Base-by-base conservation (phyloP, 176 grass and related monocot genomes). In the Ananas comosus region DNA sequence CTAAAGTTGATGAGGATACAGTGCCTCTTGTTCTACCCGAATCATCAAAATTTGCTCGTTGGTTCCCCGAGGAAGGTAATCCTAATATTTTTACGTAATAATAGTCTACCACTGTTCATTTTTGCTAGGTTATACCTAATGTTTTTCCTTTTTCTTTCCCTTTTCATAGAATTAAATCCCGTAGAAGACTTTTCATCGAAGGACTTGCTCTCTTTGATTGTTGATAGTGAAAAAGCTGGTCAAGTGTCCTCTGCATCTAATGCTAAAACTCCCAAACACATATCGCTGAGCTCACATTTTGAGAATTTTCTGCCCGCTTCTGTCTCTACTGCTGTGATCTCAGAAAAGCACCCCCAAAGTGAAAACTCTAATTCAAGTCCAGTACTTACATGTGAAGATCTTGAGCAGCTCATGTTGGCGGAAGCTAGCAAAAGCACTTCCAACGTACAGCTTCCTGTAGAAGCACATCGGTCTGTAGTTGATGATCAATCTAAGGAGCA, bases 31-130 rank as follows among this genome's bases (percentile, higher is more conserved):
- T 74, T 66, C 50, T 88, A 64, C 58, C 87, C 74, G 95, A 94
- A 94, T 86, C 90, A 67, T 99, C 95, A 50, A 99, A 99, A 77
- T 99, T 99, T 73, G 75, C 95, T 80, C 58, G 6, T 69, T 99
- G 95, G 90, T 99, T 88, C 72, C 42, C 33, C 57, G 66, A 90
- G 77, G 86, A 88, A 88, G 95, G 95, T 94, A 86, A 78, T 51
- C 23, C 53, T 42, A 22, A 22, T 33, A 56, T 48, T 64, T 72
- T 63, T 63, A 33, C 33, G 33, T 42, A 42, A 47, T 13, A 51
- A 12, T 70, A 12, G 11, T 72, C 9, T 4, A 47, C 63, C 1
- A 16, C 75, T 11, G 13, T 72, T 48, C 13, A 70, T 64, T 69
- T 85, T 80, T 72, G 71, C 75, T 33, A 67, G n/a, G 66, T 73